These are phyloP conservation scores for Emmonsia crescens DNA, from an alignment of 2,329 filamentous ascomycete genomes.

Conservation along the genomic window DNA sequence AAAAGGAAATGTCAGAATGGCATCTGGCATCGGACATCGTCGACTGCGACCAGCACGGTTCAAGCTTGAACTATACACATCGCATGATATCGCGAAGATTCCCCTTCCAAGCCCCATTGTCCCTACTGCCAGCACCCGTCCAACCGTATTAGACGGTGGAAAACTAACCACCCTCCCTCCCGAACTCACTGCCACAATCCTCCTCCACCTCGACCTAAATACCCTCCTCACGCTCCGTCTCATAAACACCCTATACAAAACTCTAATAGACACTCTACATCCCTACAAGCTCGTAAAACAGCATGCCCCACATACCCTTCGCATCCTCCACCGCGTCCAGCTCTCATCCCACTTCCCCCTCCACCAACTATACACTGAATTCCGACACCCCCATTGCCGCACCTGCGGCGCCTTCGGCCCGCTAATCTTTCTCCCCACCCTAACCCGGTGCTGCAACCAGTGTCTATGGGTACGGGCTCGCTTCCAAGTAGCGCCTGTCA, in stretches of 20 bases:
- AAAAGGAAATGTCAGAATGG: neutral
- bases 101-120: neutral
- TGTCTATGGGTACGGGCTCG: neutral
- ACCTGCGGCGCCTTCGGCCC: neutral
- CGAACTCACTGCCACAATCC: neutral
- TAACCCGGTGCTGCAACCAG: neutral
- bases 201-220: neutral
- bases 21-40: neutral
- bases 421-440: slow-evolving; percentile 1
- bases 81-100: neutral
- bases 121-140: neutral
- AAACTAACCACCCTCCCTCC: neutral
- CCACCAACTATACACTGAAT: neutral
- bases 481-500: neutral
- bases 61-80: neutral
- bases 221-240: neutral
- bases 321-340: neutral
- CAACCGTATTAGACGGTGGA: neutral
- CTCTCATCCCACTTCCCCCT: neutral
- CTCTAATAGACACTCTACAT: neutral
- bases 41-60: neutral
- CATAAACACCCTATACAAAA: neutral
- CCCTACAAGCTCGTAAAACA: neutral
- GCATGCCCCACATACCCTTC: neutral
- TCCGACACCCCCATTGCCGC: neutral